Percentiles rank a stretch among this genome's conserved stretches.
These are phyloP conservation scores for Leersia perrieri DNA, from an alignment of 176 grass and related monocot species.

Conservation along the genomic window DNA sequence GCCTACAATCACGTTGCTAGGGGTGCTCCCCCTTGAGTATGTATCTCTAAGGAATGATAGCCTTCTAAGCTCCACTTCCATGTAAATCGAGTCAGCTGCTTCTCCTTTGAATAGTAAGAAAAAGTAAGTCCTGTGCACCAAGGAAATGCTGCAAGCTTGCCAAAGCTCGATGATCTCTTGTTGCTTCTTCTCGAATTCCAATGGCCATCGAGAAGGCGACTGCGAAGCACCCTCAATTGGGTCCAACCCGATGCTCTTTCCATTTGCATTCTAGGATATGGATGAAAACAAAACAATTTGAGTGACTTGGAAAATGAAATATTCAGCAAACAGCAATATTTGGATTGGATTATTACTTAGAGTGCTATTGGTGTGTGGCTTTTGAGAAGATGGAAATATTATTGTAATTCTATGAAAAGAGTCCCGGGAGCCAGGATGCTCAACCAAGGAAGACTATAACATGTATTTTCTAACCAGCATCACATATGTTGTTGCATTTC, in stretches of 20 bases:
- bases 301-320: background rate
- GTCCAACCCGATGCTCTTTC: slow-evolving; percentile 57
- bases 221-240: slow-evolving; percentile 22
- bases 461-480: background rate
- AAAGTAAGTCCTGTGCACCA: slow-evolving; percentile 92
- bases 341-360: background rate
- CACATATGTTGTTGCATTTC: background rate
- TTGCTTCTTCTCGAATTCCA: slow-evolving; percentile 81
- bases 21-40: slow-evolving; percentile 45
- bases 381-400: no score
- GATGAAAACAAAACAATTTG: slow-evolving; percentile 4
- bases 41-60: slow-evolving; percentile 70
- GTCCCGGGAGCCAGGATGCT: background rate
- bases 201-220: slow-evolving; percentile 71
- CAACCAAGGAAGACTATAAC: background rate
- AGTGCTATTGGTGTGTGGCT: background rate
- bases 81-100: slow-evolving; percentile 80
- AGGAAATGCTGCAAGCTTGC: slow-evolving; percentile 75
- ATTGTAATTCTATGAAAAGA: no score
- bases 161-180: slow-evolving; percentile 84
- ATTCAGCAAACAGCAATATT: background rate
- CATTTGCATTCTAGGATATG: slow-evolving; percentile 42
- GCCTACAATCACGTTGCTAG: slow-evolving; percentile 36
- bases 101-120: slow-evolving; percentile 95
- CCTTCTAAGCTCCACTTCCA: slow-evolving; percentile 89